These are phyloP conservation scores for Nepenthes gracilis DNA, from an alignment of 148 eudicot genomes.

Conservation along the genomic window DNA sequence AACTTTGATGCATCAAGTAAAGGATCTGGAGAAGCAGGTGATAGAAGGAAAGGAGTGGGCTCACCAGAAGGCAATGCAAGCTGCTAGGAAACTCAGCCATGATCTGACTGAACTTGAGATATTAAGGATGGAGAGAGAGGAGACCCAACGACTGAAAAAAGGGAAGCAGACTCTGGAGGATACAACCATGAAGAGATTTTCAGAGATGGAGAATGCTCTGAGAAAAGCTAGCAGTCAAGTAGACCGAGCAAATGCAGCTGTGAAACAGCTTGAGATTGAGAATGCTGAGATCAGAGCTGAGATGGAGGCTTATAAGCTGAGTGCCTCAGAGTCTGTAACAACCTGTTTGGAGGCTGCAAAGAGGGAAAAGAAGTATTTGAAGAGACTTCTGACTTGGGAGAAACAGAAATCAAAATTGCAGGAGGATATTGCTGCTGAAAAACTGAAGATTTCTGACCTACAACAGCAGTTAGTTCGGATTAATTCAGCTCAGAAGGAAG, in stretches of 20 bases:
- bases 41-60: slow-evolving; percentile 97
- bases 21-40: slow-evolving; percentile 82
- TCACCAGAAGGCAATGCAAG: slow-evolving; percentile 96
- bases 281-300: slow-evolving; percentile 97
- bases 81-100: slow-evolving; percentile 76
- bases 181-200: slow-evolving; percentile 70
- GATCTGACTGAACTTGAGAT: slow-evolving; percentile 80
- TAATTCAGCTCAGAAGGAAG: slow-evolving; percentile 53
- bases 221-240: slow-evolving; percentile 91
- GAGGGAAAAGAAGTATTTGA: slow-evolving; percentile 84
- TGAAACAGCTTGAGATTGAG: slow-evolving; percentile 78
- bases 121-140: slow-evolving; percentile 89
- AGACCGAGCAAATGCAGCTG: slow-evolving; percentile 87
- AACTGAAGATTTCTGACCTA: slow-evolving; percentile 46
- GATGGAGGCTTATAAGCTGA: slow-evolving; percentile 95
- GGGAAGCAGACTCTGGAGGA: slow-evolving; percentile 89
- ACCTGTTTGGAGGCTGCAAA: slow-evolving; percentile 79
- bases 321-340: slow-evolving; percentile 85
- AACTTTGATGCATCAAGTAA: slow-evolving; percentile 63
- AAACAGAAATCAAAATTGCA: slow-evolving; percentile 80
- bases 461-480: slow-evolving; percentile 55
- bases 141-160: slow-evolving; percentile 76
- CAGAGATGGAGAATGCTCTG: slow-evolving; percentile 87
- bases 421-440: slow-evolving; percentile 79
- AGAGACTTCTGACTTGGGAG: slow-evolving; percentile 91